Evolutionary conservation across 2,329 filamentous ascomycete species (phyloP).

Genomic region (Aureobasidium leucospermi): DNA sequence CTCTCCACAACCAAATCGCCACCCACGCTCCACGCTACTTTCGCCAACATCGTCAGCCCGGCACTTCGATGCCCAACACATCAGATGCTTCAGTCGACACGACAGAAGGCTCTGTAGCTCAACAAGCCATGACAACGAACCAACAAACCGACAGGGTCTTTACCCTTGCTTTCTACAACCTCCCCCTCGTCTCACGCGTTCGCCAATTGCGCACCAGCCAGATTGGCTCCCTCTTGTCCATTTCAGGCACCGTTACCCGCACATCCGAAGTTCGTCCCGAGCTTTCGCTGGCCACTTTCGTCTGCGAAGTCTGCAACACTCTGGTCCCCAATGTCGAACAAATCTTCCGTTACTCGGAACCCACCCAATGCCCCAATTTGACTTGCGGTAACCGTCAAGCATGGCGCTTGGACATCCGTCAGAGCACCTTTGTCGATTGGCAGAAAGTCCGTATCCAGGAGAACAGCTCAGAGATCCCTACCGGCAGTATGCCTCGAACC

Average conservation of each 20-base stretch:
- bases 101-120: constrained; percentile 49
- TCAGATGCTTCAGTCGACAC: constrained; percentile 58
- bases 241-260: constrained; percentile 92
- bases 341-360: constrained; percentile 95
- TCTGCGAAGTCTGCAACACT: constrained; percentile 78
- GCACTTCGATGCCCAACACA: constrained; percentile 61
- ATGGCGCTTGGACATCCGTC: constrained; percentile 95
- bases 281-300: constrained; percentile 83
- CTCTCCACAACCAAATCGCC: constrained; percentile 84
- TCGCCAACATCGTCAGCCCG: constrained; percentile 80
- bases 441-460: constrained; percentile 98
- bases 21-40: constrained; percentile 95
- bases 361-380: constrained; percentile 84
- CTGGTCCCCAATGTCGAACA: constrained; percentile 89
- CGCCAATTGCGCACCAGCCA: constrained; percentile 80
- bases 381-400: constrained; percentile 81
- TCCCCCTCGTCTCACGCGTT: constrained; percentile 78
- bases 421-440: constrained; percentile 98
- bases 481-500: constrained; percentile 95
- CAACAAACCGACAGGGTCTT: constrained; percentile 98
- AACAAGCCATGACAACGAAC: constrained; percentile 62
- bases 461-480: constrained; percentile 96
- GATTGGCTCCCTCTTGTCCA: constrained; percentile 87
- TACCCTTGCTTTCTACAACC: constrained; percentile 84
- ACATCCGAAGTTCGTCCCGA: constrained; percentile 96